Percentiles rank a stretch among this genome's conserved stretches.
Conservation (phyloP, 2,329 filamentous ascomycete genomes). For the Hypoxylon sp. region DNA sequence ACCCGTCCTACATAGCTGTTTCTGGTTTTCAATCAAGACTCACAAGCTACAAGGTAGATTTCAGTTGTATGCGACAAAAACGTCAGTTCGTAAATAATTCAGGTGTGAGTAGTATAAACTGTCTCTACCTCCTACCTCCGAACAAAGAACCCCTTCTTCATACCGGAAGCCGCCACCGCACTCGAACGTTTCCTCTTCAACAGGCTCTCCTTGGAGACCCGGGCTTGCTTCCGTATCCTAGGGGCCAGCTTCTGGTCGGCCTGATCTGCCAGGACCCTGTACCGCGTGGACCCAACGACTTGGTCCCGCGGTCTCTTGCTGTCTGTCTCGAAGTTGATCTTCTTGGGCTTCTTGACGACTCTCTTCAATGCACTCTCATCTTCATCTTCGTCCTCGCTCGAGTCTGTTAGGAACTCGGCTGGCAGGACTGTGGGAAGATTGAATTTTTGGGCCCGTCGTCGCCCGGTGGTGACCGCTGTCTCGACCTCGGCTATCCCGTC, state of each 20-base stretch:
- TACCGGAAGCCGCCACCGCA: conserved; percentile 50
- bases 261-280: conserved; percentile 63
- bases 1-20: not conserved
- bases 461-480: conserved; percentile 43
- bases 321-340: conserved; percentile 59
- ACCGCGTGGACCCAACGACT: conserved; percentile 68
- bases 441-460: conserved; percentile 54
- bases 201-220: conserved; percentile 61
- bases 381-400: conserved; percentile 48
- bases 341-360: conserved; percentile 56
- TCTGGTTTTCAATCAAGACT: not conserved
- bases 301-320: conserved; percentile 62
- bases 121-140: conserved; percentile 15
- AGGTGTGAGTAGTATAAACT: not conserved
- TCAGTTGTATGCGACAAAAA: not conserved
- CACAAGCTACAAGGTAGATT: not conserved
- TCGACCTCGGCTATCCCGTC: conserved; percentile 41
- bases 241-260: conserved; percentile 66
- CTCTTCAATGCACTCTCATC: conserved; percentile 46
- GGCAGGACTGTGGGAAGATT: conserved; percentile 65
- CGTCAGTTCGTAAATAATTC: not conserved
- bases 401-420: conserved; percentile 67
- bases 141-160: conserved; percentile 40
- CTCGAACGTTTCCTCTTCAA: conserved; percentile 61
- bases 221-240: conserved; percentile 60